Evolutionary conservation across 345 rosid species (phyloP).

Genomic region (Gossypium arboreum): DNA sequence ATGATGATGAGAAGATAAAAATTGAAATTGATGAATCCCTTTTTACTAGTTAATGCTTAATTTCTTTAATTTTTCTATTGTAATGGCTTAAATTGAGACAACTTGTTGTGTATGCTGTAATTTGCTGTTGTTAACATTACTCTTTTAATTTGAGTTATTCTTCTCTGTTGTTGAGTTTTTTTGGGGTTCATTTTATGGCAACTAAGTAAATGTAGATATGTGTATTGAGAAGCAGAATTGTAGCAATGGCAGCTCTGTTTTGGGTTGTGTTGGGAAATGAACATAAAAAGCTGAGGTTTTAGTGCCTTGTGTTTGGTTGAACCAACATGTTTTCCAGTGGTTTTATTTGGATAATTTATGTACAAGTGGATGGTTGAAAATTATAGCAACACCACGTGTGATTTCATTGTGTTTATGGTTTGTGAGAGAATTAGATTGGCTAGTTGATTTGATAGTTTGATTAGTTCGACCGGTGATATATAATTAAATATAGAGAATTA

Average conservation of each 20-base stretch:
- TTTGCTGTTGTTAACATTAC: not conserved
- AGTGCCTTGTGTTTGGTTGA: not conserved
- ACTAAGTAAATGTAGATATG: not conserved
- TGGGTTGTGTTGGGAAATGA: not conserved
- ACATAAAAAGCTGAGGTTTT: not conserved
- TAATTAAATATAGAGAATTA: too few relatives aligned
- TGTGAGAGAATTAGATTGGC: too few relatives aligned
- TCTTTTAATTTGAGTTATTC: not conserved
- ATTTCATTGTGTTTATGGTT: too few relatives aligned
- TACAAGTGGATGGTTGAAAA: too few relatives aligned
- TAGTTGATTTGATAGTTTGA: too few relatives aligned
- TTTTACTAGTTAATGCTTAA: constrained; percentile 19
- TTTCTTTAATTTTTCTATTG: constrained; percentile 8
- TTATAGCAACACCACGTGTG: too few relatives aligned
- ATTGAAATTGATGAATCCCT: constrained; percentile 75
- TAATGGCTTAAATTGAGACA: not conserved
- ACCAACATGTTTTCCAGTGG: too few relatives aligned
- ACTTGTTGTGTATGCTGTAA: constrained; percentile 17
- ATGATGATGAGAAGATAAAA: constrained; percentile 50
- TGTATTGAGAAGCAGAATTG: too few relatives aligned
- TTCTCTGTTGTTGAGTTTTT: not conserved
- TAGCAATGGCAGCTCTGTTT: too few relatives aligned
- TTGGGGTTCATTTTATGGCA: not conserved
- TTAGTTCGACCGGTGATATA: too few relatives aligned
- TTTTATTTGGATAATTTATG: too few relatives aligned